Base-by-base conservation (phyloP, 768 basidiomycete genomes). In the Psilocybe azurescens region DNA sequence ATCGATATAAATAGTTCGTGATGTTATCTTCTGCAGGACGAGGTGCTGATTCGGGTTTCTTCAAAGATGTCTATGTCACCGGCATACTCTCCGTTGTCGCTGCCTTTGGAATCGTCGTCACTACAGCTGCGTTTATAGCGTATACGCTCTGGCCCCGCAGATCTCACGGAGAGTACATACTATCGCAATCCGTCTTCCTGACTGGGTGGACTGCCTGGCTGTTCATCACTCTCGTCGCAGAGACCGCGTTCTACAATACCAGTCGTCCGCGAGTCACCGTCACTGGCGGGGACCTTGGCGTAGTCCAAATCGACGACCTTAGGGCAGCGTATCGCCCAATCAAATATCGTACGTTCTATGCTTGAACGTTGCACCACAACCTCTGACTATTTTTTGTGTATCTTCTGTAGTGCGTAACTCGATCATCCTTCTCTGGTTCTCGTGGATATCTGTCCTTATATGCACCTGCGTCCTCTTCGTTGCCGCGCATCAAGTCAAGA, bases 341-440 rank as follows among this genome's bases (percentile, higher is more conserved):
- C 41, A 9, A 16, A 1, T 44, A 44, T 16, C 1, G 41, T 44
- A 44, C 8, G 41, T 5, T 9, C 38, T 14, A 39, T 39, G 9
- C 41, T 44, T 36, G 33, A 6, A 36, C 33, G 41, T 13, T 44
- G 0, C 5, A n/a, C n/a, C 5, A 14, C 14, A 13, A 5, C 8
- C 41, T 2, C 14, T 0, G 7, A n/a, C n/a, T 13, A n/a, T 13
- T 38, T 38, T 6, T 6, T 38, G 13, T 38, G 4, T 14, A 6
- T 14, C n/a, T 44, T 38, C 7, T 8, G n/a, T 33, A 53, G 52
- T 32, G 16, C 32, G 33, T 3, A 36, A 16, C 16, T 14, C 32
- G 14, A 53, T 53, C 13, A 53, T 53, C n/a, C 29, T 53, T 28
- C 52, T 53, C 52, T 53, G 52, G 52, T 53, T 53, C 16, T 30